phyloP scores from a whole-genome alignment of 31 red algal genomes.

The Pterothamnion heteromorphum region DNA sequence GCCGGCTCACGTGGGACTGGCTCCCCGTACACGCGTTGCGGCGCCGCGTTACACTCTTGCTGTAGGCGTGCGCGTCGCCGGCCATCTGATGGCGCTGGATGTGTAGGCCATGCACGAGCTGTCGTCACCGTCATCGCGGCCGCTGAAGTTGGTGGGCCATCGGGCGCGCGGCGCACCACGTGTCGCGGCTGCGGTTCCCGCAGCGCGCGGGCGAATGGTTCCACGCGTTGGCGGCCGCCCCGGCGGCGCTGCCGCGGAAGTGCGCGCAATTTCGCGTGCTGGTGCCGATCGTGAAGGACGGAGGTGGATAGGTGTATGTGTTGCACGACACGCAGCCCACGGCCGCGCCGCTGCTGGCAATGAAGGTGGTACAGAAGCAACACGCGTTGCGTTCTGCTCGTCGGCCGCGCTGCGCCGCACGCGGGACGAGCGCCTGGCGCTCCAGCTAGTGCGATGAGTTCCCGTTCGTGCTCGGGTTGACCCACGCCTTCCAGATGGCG shows the following conservation, averaged over 20 bases:
- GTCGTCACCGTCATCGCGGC: no score
- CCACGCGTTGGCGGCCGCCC: not conserved
- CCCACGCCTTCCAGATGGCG: conserved; percentile 82
- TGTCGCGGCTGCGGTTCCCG: no score
- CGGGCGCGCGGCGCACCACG: no score
- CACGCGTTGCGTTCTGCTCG: conserved; percentile 58
- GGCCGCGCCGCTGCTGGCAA: not conserved
- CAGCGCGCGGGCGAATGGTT: no score
- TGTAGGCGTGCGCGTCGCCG: no score
- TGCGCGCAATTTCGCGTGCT: conserved; percentile 47
- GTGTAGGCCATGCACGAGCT: no score
- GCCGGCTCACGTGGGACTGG: no score
- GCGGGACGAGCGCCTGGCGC: conserved; percentile 70
- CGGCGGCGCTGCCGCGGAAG: not conserved
- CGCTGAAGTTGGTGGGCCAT: no score
- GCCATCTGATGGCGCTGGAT: no score
- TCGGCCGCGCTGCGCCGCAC: conserved; percentile 58
- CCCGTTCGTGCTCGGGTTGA: conserved; percentile 78
- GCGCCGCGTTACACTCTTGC: no score
- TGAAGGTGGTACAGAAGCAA: conserved; percentile 81
- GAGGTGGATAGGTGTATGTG: conserved; percentile 64
- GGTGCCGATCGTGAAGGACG: conserved; percentile 66
- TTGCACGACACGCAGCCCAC: not conserved
- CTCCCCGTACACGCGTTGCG: no score
- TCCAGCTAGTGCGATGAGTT: conserved; percentile 62